Percentiles rank a stretch among this genome's conserved stretches.
Conservation (phyloP, 768 basidiomycete species). For the Collybia mongolica region DNA sequence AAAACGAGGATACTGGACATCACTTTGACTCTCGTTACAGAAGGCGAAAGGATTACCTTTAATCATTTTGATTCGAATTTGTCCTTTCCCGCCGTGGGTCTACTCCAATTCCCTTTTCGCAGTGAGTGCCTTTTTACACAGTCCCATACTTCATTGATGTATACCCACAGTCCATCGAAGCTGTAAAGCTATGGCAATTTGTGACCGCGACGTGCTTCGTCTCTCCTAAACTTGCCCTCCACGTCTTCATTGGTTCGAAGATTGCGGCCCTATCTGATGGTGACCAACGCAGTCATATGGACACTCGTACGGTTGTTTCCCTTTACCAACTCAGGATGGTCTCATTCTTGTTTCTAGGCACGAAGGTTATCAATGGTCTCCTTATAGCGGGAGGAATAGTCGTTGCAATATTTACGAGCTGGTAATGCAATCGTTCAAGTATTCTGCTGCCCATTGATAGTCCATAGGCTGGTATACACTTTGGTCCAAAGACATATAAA, state of each 20-base stretch:
- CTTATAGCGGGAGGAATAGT: constrained; percentile 60
- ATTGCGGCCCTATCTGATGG: constrained; percentile 77
- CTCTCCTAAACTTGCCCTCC: constrained; percentile 69
- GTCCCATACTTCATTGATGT: not conserved
- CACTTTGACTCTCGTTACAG: constrained; percentile 30
- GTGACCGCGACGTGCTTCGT: constrained; percentile 67
- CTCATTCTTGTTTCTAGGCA: constrained; percentile 34
- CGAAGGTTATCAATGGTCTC: constrained; percentile 62
- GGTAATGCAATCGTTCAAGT: constrained; percentile 41
- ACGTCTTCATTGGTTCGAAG: constrained; percentile 77
- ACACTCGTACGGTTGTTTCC: constrained; percentile 50
- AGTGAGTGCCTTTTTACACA: constrained; percentile 37
- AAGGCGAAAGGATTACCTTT: constrained; percentile 75
- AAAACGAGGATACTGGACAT: not conserved
- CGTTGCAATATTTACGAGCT: constrained; percentile 60
- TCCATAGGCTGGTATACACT: constrained; percentile 62
- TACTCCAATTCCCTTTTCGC: constrained; percentile 83
- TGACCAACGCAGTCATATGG: constrained; percentile 71
- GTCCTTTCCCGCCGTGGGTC: constrained; percentile 85
- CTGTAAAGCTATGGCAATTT: constrained; percentile 77
- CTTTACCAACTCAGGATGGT: not conserved
- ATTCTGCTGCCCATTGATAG: constrained; percentile 4
- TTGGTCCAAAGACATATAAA: constrained; percentile 62
- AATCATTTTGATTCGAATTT: constrained; percentile 78
- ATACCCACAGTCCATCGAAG: constrained; percentile 58